Percentiles rank a stretch among this genome's conserved stretches.
phyloP scores from a whole-genome alignment of 2,329 filamentous ascomycete genomes.

The Orbilia ellipsospora region DNA sequence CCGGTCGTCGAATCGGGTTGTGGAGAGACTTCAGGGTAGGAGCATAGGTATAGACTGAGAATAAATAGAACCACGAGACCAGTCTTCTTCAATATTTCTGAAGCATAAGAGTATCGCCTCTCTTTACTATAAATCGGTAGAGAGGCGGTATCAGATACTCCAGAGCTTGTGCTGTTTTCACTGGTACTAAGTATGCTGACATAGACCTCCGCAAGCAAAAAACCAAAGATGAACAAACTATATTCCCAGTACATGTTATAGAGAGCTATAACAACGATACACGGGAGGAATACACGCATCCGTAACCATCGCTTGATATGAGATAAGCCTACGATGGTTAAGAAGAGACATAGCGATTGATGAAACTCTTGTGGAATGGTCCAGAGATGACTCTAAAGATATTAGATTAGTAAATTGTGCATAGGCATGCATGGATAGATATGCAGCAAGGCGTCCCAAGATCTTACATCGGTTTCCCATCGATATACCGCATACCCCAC shows the following conservation, averaged over 20 bases:
- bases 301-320: constrained; percentile 61
- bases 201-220: constrained; percentile 32
- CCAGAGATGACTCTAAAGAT: constrained; percentile 63
- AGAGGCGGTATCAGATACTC: neutral
- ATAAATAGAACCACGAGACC: neutral
- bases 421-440: neutral
- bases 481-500: neutral
- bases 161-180: neutral
- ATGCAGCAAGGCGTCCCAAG: neutral
- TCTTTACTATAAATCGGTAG: neutral
- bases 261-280: neutral
- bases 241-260: constrained; percentile 25
- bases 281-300: constrained; percentile 58
- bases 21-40: constrained; percentile 20
- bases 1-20: constrained; percentile 15
- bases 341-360: constrained; percentile 65
- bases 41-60: constrained; percentile 25
- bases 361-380: constrained; percentile 67
- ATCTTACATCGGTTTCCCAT: constrained; percentile 40
- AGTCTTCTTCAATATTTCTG: neutral
- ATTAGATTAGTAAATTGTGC: constrained; percentile 5
- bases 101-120: neutral
- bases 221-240: constrained; percentile 30
- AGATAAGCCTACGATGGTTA: constrained; percentile 62
- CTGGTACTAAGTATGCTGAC: neutral